Percentiles rank a stretch among this genome's conserved stretches.
Conservation (phyloP, 2,329 filamentous ascomycete species). For the Claviceps sp. region DNA sequence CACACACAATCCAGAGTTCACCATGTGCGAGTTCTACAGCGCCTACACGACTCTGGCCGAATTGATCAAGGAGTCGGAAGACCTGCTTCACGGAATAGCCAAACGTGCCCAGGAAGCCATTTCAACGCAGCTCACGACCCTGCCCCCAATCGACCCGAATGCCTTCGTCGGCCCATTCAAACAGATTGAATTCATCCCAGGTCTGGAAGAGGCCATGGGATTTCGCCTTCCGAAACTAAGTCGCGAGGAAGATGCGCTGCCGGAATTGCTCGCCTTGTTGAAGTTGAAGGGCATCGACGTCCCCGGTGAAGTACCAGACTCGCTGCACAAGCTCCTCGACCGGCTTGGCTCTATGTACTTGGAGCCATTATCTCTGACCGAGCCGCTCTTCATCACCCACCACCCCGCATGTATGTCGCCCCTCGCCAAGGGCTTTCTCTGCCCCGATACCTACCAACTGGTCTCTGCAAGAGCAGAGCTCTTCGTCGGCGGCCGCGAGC, state of each 20-base stretch:
- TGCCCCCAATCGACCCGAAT: conserved; percentile 34
- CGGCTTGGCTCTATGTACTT: conserved; percentile 63
- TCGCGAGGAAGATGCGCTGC: conserved; percentile 36
- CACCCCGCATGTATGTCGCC: conserved; percentile 87
- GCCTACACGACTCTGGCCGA: conserved; percentile 66
- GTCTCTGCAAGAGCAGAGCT: conserved; percentile 76
- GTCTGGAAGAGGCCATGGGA: conserved; percentile 55
- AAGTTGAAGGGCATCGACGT: conserved; percentile 48
- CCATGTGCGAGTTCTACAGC: conserved; percentile 93
- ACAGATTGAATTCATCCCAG: conserved; percentile 69
- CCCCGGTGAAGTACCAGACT: conserved; percentile 48
- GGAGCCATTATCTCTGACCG: conserved; percentile 55
- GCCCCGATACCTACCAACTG: conserved; percentile 52
- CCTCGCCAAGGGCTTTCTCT: conserved; percentile 73
- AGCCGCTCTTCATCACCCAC: conserved; percentile 74
- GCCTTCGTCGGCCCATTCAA: conserved; percentile 44
- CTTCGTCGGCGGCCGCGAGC: conserved; percentile 66
- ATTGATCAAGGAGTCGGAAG: conserved; percentile 64
- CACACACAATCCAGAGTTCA: conserved; percentile 95
- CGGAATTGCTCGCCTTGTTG: conserved; percentile 39
- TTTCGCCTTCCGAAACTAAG: conserved; percentile 52
- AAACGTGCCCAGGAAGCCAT: conserved; percentile 34
- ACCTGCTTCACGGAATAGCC: conserved; percentile 49
- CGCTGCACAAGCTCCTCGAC: conserved; percentile 62
- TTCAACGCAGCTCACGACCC: conserved; percentile 28